phyloP scores from a whole-genome alignment of 192 early-diverging fungal genomes.

The Tieghemiomyces parasiticus region DNA sequence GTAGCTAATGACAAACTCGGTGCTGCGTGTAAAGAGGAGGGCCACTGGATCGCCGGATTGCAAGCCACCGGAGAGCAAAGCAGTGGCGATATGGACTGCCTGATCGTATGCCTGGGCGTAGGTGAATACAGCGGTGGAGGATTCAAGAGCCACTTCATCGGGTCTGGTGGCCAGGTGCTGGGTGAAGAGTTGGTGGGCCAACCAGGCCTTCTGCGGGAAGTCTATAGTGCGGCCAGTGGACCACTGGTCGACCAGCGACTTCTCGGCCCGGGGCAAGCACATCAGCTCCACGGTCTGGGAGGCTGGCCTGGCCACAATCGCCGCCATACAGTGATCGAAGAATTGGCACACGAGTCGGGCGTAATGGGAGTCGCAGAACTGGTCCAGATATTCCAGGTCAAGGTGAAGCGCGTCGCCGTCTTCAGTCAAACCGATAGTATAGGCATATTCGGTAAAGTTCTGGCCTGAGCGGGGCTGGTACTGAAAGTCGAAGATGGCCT shows the following conservation, averaged over 20 bases:
- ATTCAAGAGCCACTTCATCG: neutral
- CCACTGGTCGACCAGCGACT: neutral
- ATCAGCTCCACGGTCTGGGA: neutral
- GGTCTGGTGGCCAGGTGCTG: neutral
- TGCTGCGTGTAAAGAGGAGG: neutral
- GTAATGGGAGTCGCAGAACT: neutral
- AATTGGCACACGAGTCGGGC: neutral
- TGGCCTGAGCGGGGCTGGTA: neutral
- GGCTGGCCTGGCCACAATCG: neutral
- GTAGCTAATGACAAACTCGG: neutral
- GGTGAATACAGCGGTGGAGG: neutral
- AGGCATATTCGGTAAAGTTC: neutral
- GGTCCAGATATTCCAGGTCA: neutral
- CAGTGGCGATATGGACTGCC: neutral
- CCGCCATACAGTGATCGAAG: neutral
- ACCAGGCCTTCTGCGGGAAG: neutral
- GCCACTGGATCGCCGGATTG: neutral
- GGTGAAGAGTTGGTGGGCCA: neutral
- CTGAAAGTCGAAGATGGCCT: neutral
- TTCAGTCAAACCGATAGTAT: neutral
- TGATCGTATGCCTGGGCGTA: neutral
- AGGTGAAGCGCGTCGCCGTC: neutral
- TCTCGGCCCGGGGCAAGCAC: neutral
- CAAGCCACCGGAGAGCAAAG: neutral
- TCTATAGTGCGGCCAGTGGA: neutral